Evolutionary conservation across 2,329 filamentous ascomycete genomes (phyloP), one percentile per base, ranked within the genome.

Genomic region (Pestalotiopsis sp.): DNA sequence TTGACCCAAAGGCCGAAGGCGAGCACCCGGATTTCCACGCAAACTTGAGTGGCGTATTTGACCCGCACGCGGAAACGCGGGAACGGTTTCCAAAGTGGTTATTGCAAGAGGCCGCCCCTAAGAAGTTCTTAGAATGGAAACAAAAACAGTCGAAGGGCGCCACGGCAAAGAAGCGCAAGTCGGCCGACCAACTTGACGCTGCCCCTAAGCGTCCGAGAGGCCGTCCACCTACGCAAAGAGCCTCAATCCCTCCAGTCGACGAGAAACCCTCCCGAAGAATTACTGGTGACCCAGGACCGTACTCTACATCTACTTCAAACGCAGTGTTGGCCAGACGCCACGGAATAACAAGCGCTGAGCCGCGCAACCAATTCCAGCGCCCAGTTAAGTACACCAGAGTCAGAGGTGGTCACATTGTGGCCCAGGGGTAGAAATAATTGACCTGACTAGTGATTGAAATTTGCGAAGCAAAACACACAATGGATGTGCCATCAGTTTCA

Each of bases 71-170:
- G 11, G 13, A 45, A 9, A 11, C 5, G 13, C 52, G 31, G 17
- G 49, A 58, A 27, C 64, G 66, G 66, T 23, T 68, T 31, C 61
- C 66, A 12, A n/a, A 49, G 27, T 68, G 60, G 66, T 49, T 64
- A 4, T 25, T 68, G 9, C 27, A 64, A 31, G 6, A 58, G 25
- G 7, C 58, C 4, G 49, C 45, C 20, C 66, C 41, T 12, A 27
- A 4, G 2, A 39, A 39, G 20, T 64, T 41, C 14, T 38, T 20
- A 9, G 31, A 25, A n/a, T 64, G 62, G 62, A 5, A 64, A 39
- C 38, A 64, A 39, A 25, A 64, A 14, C 41, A 64, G 20, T 12
- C n/a, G 17, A 27, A 23, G 45, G 20, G 38, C 11, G 11, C 11
- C 14, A 11, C 11, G 31, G 38, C 36, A 9, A 64, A 31, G n/a